Conservation (phyloP, 177 flowering plant genomes). For the Vitis hybrid region DNA sequence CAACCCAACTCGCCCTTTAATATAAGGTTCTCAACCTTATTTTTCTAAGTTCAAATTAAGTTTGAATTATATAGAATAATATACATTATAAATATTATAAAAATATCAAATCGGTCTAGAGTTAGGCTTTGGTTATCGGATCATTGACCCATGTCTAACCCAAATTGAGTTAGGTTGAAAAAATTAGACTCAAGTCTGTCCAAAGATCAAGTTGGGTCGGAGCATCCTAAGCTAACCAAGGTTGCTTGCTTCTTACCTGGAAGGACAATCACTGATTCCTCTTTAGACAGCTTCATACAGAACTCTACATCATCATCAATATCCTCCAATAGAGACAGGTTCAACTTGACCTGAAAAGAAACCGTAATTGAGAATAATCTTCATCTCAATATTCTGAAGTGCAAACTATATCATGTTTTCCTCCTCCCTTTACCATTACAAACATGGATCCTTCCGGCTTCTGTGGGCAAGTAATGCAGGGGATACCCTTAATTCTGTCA, state of each 20-base stretch:
- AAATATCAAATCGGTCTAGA: too few relatives aligned
- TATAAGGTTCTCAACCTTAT: too few relatives aligned
- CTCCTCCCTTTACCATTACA: conserved; percentile 29
- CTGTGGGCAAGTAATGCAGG: conserved; percentile 36
- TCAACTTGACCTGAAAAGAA: conserved; percentile 37
- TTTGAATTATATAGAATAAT: too few relatives aligned
- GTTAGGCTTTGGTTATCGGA: too few relatives aligned
- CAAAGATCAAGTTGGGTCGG: background rate
- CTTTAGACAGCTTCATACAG: conserved; percentile 39
- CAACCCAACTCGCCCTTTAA: too few relatives aligned
- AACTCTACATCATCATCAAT: conserved; percentile 47
- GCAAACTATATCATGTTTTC: background rate
- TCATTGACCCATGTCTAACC: too few relatives aligned
- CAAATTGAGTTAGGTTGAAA: too few relatives aligned
- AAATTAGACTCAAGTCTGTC: too few relatives aligned
- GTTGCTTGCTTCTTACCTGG: conserved; percentile 39
- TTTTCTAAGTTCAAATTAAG: too few relatives aligned
- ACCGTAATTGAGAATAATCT: background rate
- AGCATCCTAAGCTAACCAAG: background rate
- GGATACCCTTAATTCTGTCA: conserved; percentile 30
- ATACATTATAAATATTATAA: too few relatives aligned
- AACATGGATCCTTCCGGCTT: conserved; percentile 51
- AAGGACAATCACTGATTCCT: conserved; percentile 58
- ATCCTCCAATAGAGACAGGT: conserved; percentile 31
- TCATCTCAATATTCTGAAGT: background rate